phyloP scores from a whole-genome alignment of 2,329 filamentous ascomycete species.

The Magnaporthiopsis incrustans region DNA sequence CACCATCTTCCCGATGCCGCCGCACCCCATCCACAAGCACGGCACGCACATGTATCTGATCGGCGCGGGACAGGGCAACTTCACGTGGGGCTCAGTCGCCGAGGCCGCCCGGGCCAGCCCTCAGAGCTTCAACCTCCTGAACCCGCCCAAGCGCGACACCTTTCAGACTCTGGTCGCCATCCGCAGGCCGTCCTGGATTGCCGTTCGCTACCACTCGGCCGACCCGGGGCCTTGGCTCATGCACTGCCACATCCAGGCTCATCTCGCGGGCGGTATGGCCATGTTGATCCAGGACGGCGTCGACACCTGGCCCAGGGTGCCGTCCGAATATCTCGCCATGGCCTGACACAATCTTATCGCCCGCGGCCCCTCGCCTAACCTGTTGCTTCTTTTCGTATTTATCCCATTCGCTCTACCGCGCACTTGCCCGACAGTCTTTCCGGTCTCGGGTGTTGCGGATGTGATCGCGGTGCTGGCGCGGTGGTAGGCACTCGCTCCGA shows the following conservation, averaged over 20 bases:
- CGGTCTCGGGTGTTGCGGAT: too few relatives aligned
- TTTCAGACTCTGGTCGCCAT: conserved; percentile 29
- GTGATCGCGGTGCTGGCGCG: too few relatives aligned
- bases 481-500: too few relatives aligned
- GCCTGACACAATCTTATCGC: too few relatives aligned
- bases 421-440: too few relatives aligned
- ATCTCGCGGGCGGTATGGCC: conserved; percentile 47
- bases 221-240: conserved; percentile 47
- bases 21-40: conserved; percentile 59
- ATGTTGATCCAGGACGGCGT: conserved; percentile 41
- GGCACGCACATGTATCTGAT: conserved; percentile 51
- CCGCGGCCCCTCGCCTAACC: too few relatives aligned
- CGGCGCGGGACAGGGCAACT: conserved; percentile 41
- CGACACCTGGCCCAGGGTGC: conserved; percentile 33
- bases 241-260: conserved; percentile 48
- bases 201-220: conserved; percentile 41
- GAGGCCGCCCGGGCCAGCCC: conserved; percentile 41
- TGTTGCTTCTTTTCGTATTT: too few relatives aligned
- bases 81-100: conserved; percentile 43
- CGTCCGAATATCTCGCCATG: conserved; percentile 25
- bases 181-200: conserved; percentile 34
- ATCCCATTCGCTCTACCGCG: too few relatives aligned
- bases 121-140: conserved; percentile 46
- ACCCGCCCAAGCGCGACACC: conserved; percentile 45
- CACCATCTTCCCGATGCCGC: conserved; percentile 35